Evolutionary conservation across 1,284 basidiomycete genomes (phyloP).

Genomic region (Takashimella tepidaria): DNA sequence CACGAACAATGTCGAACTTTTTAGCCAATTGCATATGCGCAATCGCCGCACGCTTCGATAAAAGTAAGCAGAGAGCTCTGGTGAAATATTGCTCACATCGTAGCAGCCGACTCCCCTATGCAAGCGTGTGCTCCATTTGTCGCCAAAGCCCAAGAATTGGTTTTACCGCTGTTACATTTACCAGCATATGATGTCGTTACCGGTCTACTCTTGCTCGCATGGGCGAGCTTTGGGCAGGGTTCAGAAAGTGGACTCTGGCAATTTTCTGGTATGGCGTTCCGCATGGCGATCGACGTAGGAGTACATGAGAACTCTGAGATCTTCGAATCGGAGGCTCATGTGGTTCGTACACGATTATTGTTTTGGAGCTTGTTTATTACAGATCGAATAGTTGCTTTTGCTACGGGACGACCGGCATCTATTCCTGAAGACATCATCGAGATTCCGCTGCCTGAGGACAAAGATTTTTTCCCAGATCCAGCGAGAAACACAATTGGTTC

Average conservation of each 20-base stretch:
- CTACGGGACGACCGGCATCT: constrained; percentile 33
- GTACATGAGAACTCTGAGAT: constrained; percentile 49
- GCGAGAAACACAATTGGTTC: constrained; percentile 26
- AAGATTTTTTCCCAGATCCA: constrained; percentile 48
- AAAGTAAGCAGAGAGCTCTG: background rate
- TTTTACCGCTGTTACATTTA: constrained; percentile 48
- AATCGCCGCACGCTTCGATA: constrained; percentile 39
- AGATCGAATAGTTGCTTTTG: constrained; percentile 49
- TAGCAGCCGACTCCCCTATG: constrained; percentile 16
- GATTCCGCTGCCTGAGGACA: constrained; percentile 47
- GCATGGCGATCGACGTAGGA: constrained; percentile 50
- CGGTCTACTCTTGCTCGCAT: constrained; percentile 46
- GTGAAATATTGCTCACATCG: background rate
- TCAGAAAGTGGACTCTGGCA: constrained; percentile 49
- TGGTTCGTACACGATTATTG: constrained; percentile 43
- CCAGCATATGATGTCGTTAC: constrained; percentile 48
- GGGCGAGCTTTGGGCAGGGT: constrained; percentile 49
- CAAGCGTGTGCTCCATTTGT: constrained; percentile 48
- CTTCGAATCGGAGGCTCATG: constrained; percentile 47
- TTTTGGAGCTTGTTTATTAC: constrained; percentile 50
- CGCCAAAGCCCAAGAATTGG: constrained; percentile 49
- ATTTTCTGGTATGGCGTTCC: constrained; percentile 46
- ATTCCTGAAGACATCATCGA: constrained; percentile 50
- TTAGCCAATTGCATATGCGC: constrained; percentile 45
- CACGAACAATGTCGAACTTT: constrained; percentile 50